phyloP scores from a whole-genome alignment of 176 grass and related monocot species.

The Raddia distichophylla region DNA sequence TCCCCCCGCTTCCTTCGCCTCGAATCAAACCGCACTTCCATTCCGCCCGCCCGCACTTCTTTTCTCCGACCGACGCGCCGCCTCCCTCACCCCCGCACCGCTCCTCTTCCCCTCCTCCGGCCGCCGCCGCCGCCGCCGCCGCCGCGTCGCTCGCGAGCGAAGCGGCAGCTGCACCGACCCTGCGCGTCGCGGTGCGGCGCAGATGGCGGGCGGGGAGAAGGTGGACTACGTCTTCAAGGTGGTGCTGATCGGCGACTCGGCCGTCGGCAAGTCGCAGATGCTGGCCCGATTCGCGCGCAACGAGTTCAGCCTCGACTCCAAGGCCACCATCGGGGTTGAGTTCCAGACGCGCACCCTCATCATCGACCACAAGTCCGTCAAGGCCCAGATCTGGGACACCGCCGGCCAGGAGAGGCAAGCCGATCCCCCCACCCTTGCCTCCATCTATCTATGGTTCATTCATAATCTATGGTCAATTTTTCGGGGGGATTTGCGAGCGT shows the following conservation, averaged over 20 bases:
- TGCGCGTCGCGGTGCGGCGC: background rate
- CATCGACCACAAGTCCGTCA: constrained; percentile 72
- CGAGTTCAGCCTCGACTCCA: constrained; percentile 96
- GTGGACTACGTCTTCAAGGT: constrained; percentile 98
- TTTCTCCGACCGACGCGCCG: background rate
- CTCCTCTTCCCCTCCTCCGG: background rate
- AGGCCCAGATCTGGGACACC: constrained; percentile 75
- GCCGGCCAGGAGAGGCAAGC: constrained; percentile 59
- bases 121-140: too few species aligned
- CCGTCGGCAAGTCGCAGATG: constrained; percentile 96
- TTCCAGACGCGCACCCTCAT: constrained; percentile 87
- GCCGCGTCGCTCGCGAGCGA: background rate
- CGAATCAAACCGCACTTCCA: background rate
- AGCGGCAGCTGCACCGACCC: background rate
- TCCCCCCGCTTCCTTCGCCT: constrained; percentile 11
- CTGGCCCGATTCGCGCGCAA: constrained; percentile 90
- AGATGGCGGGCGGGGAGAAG: constrained; percentile 73
- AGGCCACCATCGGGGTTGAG: constrained; percentile 95
- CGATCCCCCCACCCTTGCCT: too few species aligned
- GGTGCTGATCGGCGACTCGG: constrained; percentile 92
- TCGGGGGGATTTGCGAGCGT: background rate
- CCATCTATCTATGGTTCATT: too few species aligned
- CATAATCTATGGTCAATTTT: background rate
- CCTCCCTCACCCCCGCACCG: background rate
- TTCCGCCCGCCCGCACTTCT: background rate